phyloP scores from a whole-genome alignment of 805 yeast genomes.

The Wickerhamomyces xylosicus region DNA sequence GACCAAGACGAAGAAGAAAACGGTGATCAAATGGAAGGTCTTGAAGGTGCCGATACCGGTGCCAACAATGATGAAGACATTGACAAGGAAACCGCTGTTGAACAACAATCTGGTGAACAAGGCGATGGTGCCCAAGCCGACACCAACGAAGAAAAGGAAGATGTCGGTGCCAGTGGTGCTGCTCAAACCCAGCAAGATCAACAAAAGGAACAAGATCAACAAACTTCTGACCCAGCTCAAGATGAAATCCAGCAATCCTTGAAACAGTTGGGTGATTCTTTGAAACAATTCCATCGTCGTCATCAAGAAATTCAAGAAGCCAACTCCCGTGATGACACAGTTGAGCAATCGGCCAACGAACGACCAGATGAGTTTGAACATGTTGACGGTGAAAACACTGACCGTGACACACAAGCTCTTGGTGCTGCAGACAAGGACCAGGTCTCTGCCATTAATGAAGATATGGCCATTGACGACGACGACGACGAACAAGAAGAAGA shows the following conservation, averaged over 20 bases:
- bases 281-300: slow-evolving; percentile 87
- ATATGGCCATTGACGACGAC: slow-evolving; percentile 74
- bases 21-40: slow-evolving; percentile 38
- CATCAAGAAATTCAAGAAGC: slow-evolving; percentile 79
- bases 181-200: slow-evolving; percentile 31
- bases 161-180: slow-evolving; percentile 58
- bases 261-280: slow-evolving; percentile 82
- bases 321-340: slow-evolving; percentile 32
- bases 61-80: slow-evolving; percentile 34
- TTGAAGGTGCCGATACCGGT: slow-evolving; percentile 38
- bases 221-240: slow-evolving; percentile 40
- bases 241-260: slow-evolving; percentile 67
- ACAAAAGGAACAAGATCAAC: slow-evolving; percentile 28
- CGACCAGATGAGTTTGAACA: slow-evolving; percentile 84
- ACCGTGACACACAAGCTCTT: slow-evolving; percentile 81
- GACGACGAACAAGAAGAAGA: slow-evolving; percentile 24
- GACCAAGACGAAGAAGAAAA: slow-evolving; percentile 32
- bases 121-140: slow-evolving; percentile 54
- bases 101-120: slow-evolving; percentile 48
- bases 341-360: slow-evolving; percentile 47
- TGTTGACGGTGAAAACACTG: slow-evolving; percentile 68
- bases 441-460: slow-evolving; percentile 65
- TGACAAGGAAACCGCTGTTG: slow-evolving; percentile 48
- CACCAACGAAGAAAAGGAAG: slow-evolving; percentile 48
- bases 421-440: slow-evolving; percentile 85